Conservation (phyloP, 371 early-diverging fungal species). For the Mucor racemosus region DNA sequence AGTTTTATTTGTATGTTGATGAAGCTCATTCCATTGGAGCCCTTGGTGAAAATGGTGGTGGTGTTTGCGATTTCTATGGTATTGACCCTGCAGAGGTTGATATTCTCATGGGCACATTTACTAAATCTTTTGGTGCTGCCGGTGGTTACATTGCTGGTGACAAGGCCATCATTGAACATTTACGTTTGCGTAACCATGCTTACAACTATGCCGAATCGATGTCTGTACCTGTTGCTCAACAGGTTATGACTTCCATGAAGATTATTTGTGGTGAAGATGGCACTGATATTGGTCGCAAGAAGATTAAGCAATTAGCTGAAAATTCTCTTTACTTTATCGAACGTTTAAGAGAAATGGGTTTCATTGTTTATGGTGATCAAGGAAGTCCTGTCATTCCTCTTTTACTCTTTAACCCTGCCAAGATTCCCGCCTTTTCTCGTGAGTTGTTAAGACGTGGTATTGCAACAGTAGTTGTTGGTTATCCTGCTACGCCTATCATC, state of each 20-base stretch:
- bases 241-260: constrained; percentile 87
- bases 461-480: constrained; percentile 98
- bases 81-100: constrained; percentile 94
- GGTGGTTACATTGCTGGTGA: constrained; percentile 96
- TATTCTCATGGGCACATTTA: constrained; percentile 99
- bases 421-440: constrained; percentile 97
- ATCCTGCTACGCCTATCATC: constrained; percentile 98
- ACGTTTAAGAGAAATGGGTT: constrained; percentile 88
- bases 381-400: constrained; percentile 98
- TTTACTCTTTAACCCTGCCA: constrained; percentile 96
- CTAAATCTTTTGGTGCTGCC: constrained; percentile 99
- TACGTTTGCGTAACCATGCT: constrained; percentile 87
- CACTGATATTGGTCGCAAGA: constrained; percentile 79
- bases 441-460: constrained; percentile 90
- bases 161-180: constrained; percentile 79
- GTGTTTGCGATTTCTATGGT: constrained; percentile 94
- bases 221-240: constrained; percentile 88
- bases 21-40: constrained; percentile 99
- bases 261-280: constrained; percentile 78
- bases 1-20: constrained; percentile 98
- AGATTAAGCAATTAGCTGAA: constrained; percentile 84
- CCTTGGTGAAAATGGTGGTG: constrained; percentile 89
- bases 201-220: constrained; percentile 94
- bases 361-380: constrained; percentile 94
- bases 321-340: constrained; percentile 90